A percentile compares a stretch with the other conserved stretches of the same genome.
Evolutionary conservation across 805 yeast genomes (phyloP).

Genomic region (Ogataea allantospora): DNA sequence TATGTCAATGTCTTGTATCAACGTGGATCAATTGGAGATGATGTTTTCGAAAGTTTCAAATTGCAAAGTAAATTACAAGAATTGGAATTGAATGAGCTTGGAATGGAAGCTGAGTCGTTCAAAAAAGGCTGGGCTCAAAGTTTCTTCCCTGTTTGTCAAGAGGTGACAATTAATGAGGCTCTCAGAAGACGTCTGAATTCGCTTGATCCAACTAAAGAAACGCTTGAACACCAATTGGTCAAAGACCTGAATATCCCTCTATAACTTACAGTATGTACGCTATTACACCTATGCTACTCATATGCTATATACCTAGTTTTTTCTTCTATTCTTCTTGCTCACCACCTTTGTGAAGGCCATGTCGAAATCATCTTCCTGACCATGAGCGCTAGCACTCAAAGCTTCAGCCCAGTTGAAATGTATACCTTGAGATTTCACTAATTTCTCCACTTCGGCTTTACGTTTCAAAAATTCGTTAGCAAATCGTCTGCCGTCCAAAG

Average conservation of each 20-base stretch:
- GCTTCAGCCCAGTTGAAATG: slow-evolving; percentile 74
- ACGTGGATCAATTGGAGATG: slow-evolving; percentile 90
- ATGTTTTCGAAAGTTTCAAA: slow-evolving; percentile 73
- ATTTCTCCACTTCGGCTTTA: slow-evolving; percentile 66
- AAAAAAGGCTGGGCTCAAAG: slow-evolving; percentile 80
- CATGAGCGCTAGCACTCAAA: slow-evolving; percentile 21
- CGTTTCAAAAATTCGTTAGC: slow-evolving; percentile 86
- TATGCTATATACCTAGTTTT: slow-evolving; percentile 18
- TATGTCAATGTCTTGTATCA: slow-evolving; percentile 72
- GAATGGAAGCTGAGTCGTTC: slow-evolving; percentile 66
- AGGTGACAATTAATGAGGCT: slow-evolving; percentile 90
- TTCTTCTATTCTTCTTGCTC: slow-evolving; percentile 55
- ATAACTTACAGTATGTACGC: slow-evolving; percentile 3
- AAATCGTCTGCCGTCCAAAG: slow-evolving; percentile 93
- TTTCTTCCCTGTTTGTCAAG: slow-evolving; percentile 78
- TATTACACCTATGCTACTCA: slow-evolving; percentile 11
- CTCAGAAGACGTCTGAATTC: slow-evolving; percentile 67
- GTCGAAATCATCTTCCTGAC: slow-evolving; percentile 51
- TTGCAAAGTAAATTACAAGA: slow-evolving; percentile 78
- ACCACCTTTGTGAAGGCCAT: slow-evolving; percentile 53
- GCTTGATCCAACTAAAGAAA: slow-evolving; percentile 43
- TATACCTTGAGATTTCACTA: slow-evolving; percentile 41
- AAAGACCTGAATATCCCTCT: slow-evolving; percentile 25
- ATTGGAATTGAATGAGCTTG: slow-evolving; percentile 73
- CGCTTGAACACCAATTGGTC: slow-evolving; percentile 33